These are phyloP conservation scores for Turritis glabra DNA, from an alignment of 345 rosid species.

Conservation along the genomic window DNA sequence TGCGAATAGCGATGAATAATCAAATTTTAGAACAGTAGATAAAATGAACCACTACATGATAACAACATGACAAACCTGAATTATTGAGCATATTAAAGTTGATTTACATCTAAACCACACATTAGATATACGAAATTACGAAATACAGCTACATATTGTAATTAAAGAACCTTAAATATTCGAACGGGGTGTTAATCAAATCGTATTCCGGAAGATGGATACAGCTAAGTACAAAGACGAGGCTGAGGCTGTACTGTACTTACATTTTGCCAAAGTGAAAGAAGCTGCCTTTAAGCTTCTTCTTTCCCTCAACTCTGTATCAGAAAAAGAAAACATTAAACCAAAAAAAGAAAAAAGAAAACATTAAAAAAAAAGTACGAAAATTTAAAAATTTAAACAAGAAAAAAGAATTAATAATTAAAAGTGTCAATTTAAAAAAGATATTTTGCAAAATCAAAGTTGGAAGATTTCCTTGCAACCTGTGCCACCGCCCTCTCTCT, in stretches of 20 bases:
- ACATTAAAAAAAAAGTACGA: not conserved
- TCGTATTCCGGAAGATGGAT: constrained; percentile 29
- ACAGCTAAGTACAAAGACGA: constrained; percentile 33
- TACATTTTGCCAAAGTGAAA: constrained; percentile 15
- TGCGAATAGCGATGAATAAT: not conserved
- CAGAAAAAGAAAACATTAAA: not conserved
- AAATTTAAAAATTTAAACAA: not conserved
- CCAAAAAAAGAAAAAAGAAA: not conserved
- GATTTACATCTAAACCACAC: constrained; percentile 24
- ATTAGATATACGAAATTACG: not conserved
- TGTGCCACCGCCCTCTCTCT: constrained; percentile 45
- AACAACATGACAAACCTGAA: constrained; percentile 21
- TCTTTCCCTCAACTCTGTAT: constrained; percentile 17
- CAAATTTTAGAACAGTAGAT: not conserved
- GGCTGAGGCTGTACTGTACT: constrained; percentile 28
- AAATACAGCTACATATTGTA: constrained; percentile 23
- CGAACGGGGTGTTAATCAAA: constrained; percentile 16
- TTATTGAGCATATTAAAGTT: constrained; percentile 15
- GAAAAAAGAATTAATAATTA: not conserved
- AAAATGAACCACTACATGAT: constrained; percentile 11
- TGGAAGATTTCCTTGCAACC: constrained; percentile 35
- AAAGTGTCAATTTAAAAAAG: constrained; percentile 16
- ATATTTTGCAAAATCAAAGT: constrained; percentile 28
- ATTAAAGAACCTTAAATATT: constrained; percentile 27
- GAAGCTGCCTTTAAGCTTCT: constrained; percentile 35